These are phyloP conservation scores for Platanthera guangdongensis DNA, from an alignment of 106 monocot genomes.

Conservation along the genomic window DNA sequence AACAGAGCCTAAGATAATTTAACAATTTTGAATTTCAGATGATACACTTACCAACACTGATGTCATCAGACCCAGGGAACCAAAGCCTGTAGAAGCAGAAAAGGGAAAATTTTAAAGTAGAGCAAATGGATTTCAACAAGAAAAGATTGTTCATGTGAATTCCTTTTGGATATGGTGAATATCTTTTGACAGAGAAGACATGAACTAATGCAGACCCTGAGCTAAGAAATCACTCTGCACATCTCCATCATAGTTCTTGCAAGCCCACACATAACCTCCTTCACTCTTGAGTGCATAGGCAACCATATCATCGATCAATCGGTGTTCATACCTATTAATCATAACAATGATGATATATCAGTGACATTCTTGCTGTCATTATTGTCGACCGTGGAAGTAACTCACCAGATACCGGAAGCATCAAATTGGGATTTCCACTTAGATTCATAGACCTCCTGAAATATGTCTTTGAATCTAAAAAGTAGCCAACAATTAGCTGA, in stretches of 20 bases:
- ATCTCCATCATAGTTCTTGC: constrained; percentile 98
- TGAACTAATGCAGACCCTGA: constrained; percentile 44
- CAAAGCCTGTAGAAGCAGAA: constrained; percentile 63
- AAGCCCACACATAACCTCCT: constrained; percentile 94
- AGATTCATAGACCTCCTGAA: constrained; percentile 87
- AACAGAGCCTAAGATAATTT: not conserved
- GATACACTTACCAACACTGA: constrained; percentile 67
- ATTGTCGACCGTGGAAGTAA: not conserved
- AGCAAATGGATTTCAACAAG: not conserved
- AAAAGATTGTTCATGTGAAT: not conserved
- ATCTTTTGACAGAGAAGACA: not conserved
- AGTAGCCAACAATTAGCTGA: not conserved
- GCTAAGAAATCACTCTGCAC: constrained; percentile 98
- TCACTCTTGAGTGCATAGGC: constrained; percentile 95
- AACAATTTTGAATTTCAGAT: not conserved
- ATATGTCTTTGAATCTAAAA: constrained; percentile 91
- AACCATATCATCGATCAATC: constrained; percentile 98
- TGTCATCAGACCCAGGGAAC: constrained; percentile 93
- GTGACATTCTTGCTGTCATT: not conserved
- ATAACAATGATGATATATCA: constrained; percentile 10
- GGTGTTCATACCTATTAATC: constrained; percentile 82
- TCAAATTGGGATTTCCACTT: constrained; percentile 87
- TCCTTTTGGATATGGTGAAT: not conserved
- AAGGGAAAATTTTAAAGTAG: not conserved
- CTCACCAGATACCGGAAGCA: constrained; percentile 83